These are phyloP conservation scores for Gaultheria prostrata DNA, from an alignment of 148 eudicot species.

Conservation along the genomic window DNA sequence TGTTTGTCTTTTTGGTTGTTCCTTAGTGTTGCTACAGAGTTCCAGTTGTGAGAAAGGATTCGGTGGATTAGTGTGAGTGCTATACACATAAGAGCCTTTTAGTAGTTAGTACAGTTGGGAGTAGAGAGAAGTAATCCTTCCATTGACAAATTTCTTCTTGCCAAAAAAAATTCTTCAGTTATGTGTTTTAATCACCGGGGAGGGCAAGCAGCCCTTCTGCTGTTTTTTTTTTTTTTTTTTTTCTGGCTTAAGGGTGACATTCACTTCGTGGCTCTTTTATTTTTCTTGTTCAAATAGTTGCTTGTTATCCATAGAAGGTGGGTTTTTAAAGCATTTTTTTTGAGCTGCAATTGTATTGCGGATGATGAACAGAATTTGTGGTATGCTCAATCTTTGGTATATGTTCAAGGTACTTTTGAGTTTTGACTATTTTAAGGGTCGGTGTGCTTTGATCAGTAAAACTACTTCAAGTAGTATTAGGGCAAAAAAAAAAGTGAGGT, in stretches of 20 bases:
- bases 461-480: background rate
- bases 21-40: background rate
- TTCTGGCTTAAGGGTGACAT: background rate
- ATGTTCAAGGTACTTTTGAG: constrained; percentile 5
- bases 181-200: background rate
- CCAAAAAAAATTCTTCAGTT: background rate
- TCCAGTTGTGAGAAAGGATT: background rate
- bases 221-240: background rate
- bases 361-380: background rate
- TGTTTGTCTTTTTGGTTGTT: background rate
- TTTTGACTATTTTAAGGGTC: background rate
- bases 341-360: background rate
- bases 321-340: background rate
- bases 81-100: background rate
- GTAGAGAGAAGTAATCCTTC: background rate
- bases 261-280: background rate
- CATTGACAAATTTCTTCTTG: background rate
- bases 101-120: background rate
- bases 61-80: background rate
- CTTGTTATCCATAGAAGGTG: background rate
- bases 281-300: background rate
- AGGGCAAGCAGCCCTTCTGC: background rate
- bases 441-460: background rate
- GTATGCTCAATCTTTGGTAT: background rate
- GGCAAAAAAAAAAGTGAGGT: background rate